These are phyloP conservation scores for Ogataea siamensis DNA, from an alignment of 805 yeast genomes.

Conservation along the genomic window DNA sequence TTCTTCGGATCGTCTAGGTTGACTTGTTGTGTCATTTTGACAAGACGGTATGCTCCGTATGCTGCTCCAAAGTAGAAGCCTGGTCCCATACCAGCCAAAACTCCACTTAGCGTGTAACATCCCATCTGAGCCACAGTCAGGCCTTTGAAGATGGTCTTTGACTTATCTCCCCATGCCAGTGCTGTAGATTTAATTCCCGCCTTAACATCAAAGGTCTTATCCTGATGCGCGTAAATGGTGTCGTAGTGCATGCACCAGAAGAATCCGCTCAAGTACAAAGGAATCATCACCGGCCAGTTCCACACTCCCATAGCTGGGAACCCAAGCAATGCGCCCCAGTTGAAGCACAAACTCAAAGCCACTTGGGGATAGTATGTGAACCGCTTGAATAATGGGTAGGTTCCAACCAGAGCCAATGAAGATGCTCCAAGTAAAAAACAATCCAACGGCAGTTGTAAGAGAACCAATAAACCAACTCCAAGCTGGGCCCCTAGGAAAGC, in stretches of 20 bases:
- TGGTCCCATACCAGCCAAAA: conserved; percentile 79
- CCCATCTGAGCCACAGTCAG: conserved; percentile 68
- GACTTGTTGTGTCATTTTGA: conserved; percentile 66
- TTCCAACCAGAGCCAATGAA: conserved; percentile 73
- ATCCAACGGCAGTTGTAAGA: conserved; percentile 70
- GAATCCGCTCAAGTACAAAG: conserved; percentile 72
- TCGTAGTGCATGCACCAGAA: conserved; percentile 96
- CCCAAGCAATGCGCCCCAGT: conserved; percentile 93
- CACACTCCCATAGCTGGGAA: conserved; percentile 95
- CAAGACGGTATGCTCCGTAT: conserved; percentile 66
- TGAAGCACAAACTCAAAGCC: conserved; percentile 74
- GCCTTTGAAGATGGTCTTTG: conserved; percentile 66
- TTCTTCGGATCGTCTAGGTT: conserved; percentile 74
- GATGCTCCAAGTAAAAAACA: conserved; percentile 83
- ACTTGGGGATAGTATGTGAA: conserved; percentile 95
- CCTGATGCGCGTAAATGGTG: conserved; percentile 97
- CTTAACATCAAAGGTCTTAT: conserved; percentile 77
- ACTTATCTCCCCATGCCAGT: conserved; percentile 82
- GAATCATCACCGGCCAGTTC: conserved; percentile 70
- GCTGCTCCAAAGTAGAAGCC: conserved; percentile 70
- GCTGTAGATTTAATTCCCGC: conserved; percentile 98
- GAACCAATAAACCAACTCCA: conserved; percentile 65
- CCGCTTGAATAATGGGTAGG: conserved; percentile 91
- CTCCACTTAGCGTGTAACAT: conserved; percentile 64
- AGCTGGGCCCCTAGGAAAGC: conserved; percentile 73